Base-by-base conservation (phyloP, 176 grass and related monocot genomes). In the Aegilops sharonensis region DNA sequence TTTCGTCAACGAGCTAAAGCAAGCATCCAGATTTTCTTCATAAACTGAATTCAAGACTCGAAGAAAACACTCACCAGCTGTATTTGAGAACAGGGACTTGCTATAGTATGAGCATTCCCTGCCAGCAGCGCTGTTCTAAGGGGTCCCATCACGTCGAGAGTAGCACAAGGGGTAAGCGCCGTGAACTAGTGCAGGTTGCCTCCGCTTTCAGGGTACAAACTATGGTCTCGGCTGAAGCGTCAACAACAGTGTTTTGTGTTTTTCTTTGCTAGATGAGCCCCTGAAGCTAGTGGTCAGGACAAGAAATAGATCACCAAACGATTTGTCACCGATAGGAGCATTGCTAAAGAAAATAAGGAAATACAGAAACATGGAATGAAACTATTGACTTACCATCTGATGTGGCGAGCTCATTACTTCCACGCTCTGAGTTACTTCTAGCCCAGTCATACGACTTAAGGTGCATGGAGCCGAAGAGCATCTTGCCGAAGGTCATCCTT, bases 401-500 rank as follows among this genome's bases (percentile, higher is more conserved):
- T 42, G 31, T 62, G 25, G 71, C 31, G 14, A 86, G 75, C n/a
- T 59, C 34, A 59, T 9, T 48, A 10, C 40, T 17, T 14, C 57
- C 31, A 32, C 31, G 3, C 31, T 32, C 31, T 32, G 3, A 32
- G 31, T 32, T 32, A 32, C 31, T 32, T 32, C 31, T 89, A 67
- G 81, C 89, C 95, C 91, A 98, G 42, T 98, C 95, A 39, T 98
- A 98, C 3, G 93, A 98, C 57, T 92, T 98, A 47, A 93, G 78
- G 63, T 93, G 95, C 93, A 98, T 95, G 60, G 95, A 98, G 73
- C 95, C 95, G 66, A 93, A 95, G 8, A 98, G 81, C 34, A 98
- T 90, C 88, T 98, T 32, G 31, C 31, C 3, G 31, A 32, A 32
- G 31, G 31, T 32, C 31, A 32, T 32, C 31, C 31, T 3, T 2